Conservation (phyloP, 257 asterid species). For the Penstemon davidsonii region DNA sequence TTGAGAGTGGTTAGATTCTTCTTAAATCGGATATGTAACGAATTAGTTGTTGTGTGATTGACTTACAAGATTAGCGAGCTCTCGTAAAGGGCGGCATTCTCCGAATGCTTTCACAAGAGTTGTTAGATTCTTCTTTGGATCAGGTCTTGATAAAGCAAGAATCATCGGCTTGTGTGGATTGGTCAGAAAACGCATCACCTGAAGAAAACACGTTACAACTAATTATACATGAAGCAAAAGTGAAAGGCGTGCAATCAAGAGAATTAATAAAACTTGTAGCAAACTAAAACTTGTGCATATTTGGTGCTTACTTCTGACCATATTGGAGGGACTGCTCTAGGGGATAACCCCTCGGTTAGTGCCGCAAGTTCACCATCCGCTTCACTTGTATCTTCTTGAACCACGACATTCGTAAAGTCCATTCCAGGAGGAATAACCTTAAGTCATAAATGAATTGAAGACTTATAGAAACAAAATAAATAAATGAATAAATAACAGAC, state of each 20-base stretch:
- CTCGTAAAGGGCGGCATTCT: constrained; percentile 75
- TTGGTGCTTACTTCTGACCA: constrained; percentile 71
- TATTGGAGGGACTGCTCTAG: constrained; percentile 65
- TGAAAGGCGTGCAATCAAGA: background rate
- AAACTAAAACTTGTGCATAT: background rate
- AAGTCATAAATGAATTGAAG: too few species aligned
- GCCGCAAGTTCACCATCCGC: constrained; percentile 58
- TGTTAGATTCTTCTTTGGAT: constrained; percentile 78
- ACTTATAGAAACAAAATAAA: too few species aligned
- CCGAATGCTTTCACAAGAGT: constrained; percentile 83
- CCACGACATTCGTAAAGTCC: constrained; percentile 78
- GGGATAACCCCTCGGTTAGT: constrained; percentile 63
- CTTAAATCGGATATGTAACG: background rate
- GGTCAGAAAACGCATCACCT: constrained; percentile 80
- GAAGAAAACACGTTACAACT: background rate
- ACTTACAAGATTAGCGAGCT: constrained; percentile 86
- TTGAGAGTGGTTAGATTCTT: background rate
- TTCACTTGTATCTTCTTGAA: constrained; percentile 63
- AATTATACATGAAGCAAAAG: background rate
- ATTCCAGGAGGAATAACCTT: constrained; percentile 92
- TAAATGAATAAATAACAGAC: too few species aligned
- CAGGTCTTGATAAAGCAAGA: constrained; percentile 82
- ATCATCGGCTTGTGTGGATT: constrained; percentile 95
- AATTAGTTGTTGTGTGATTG: background rate
- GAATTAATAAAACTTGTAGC: background rate